phyloP scores from a whole-genome alignment of 768 basidiomycete genomes.

The Suillus lakei region DNA sequence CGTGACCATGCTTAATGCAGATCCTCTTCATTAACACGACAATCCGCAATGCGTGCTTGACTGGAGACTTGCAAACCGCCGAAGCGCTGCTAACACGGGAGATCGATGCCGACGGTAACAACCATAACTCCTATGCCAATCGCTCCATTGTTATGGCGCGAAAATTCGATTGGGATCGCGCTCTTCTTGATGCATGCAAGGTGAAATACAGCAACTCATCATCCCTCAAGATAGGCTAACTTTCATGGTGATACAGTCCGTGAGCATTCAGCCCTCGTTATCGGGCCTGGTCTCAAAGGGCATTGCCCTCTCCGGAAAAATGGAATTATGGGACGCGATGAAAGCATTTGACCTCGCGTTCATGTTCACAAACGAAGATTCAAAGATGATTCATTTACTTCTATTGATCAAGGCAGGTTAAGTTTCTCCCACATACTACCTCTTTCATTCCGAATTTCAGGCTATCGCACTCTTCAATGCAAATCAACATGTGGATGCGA shows the following conservation, averaged over 20 bases:
- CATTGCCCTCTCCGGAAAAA: not conserved
- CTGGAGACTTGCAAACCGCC: not conserved
- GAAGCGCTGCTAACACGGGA: not conserved
- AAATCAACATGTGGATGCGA: no score
- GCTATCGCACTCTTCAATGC: no score
- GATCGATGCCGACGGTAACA: not conserved
- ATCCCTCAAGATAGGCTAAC: not conserved
- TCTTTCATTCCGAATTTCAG: not conserved
- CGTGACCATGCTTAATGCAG: not conserved
- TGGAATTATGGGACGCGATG: not conserved
- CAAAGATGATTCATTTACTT: not conserved
- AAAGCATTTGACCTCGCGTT: not conserved
- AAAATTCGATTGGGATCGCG: not conserved
- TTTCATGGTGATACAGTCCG: not conserved
- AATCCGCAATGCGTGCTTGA: not conserved
- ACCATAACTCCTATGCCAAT: not conserved
- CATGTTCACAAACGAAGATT: not conserved
- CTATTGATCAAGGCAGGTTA: not conserved
- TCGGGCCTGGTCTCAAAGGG: not conserved
- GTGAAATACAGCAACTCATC: not conserved
- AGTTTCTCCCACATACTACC: not conserved
- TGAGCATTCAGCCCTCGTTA: not conserved
- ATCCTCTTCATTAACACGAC: not conserved
- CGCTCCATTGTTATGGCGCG: not conserved
- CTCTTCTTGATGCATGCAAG: not conserved